Base-by-base conservation (phyloP, 1,139 yeast genomes). In the Saccharomyces hybrid region DNA sequence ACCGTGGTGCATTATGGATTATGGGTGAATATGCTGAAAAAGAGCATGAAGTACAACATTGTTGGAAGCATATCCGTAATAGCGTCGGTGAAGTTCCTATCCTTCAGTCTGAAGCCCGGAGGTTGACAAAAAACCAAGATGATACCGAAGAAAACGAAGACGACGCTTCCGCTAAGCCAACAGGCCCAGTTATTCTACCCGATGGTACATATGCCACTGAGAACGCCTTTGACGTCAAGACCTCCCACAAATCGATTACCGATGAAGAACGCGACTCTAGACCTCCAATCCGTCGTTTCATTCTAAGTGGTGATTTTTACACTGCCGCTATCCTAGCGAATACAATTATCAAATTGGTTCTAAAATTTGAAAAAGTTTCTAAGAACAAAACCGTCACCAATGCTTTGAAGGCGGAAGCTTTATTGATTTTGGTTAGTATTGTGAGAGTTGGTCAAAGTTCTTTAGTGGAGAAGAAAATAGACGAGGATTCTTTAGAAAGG, bases 181-280 rank as follows among this genome's bases (percentile, higher is more conserved):
- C 79, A 52, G 89, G 88, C 52, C 97, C 98, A 32, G 84, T 86
- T 59, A 86, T 95, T 55, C 79, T 93, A 60, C 97, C 99, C 23
- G 99, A 95, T 73, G 99, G 99, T 63, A 95, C 99, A 1, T 95
- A 95, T 73, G 99, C 99, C 31, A 87, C 97, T 32, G 99, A 95
- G 72, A 85, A 84, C 64, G 97, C 98, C 0, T 78, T 89, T 57
- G 74, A 71, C 42, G 75, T 73, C 49, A 59, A 55, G 16, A 56
- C 51, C 5, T 49, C 51, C 7, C 57, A 56, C 9, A 51, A 59
- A 9, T 44, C 59, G 16, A 49, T 60, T 8, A 53, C 61, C 1
- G 56, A 60, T 8, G 69, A 63, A 26, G 69, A 66, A 47, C 57
- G 56, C 44, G 66, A 66, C 34, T 72, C 76, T 44, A 80, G 78